Evolutionary conservation across 1,284 basidiomycete species (phyloP).

Genomic region (Amylostereum chailletii): DNA sequence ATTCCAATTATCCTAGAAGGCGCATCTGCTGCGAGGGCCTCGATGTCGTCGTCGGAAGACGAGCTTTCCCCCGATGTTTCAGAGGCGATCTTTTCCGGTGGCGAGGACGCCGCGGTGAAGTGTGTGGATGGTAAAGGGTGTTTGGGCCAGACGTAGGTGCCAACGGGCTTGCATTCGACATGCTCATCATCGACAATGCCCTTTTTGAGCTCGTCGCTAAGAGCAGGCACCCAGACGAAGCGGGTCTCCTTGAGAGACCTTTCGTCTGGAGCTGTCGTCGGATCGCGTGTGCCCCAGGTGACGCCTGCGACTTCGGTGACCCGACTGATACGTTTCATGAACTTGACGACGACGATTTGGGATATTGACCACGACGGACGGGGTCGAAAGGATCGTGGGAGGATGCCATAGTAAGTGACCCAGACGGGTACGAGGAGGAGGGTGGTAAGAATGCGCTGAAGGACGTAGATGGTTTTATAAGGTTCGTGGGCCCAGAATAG

Average conservation of each 20-base stretch:
- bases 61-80: conserved; percentile 8
- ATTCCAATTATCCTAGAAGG: conserved; percentile 30
- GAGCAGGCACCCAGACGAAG: conserved; percentile 38
- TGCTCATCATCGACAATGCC: conserved; percentile 31
- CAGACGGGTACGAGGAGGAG: conserved; percentile 35
- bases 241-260: conserved; percentile 31
- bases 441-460: conserved; percentile 36
- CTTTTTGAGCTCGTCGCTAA: conserved; percentile 28
- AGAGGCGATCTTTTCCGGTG: neutral
- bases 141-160: conserved; percentile 40
- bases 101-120: neutral
- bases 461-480: conserved; percentile 37
- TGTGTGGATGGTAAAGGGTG: conserved; percentile 8
- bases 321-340: conserved; percentile 39
- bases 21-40: conserved; percentile 14
- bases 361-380: conserved; percentile 37
- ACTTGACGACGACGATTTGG: conserved; percentile 41
- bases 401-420: conserved; percentile 29
- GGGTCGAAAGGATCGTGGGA: conserved; percentile 34
- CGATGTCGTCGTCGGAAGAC: conserved; percentile 7
- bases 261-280: conserved; percentile 23
- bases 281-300: conserved; percentile 39
- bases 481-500: conserved; percentile 36
- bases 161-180: conserved; percentile 33
- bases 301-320: conserved; percentile 46